Evolutionary conservation across 352 stramenopile genomes (phyloP).

Genomic region (Pythium dissimile): DNA sequence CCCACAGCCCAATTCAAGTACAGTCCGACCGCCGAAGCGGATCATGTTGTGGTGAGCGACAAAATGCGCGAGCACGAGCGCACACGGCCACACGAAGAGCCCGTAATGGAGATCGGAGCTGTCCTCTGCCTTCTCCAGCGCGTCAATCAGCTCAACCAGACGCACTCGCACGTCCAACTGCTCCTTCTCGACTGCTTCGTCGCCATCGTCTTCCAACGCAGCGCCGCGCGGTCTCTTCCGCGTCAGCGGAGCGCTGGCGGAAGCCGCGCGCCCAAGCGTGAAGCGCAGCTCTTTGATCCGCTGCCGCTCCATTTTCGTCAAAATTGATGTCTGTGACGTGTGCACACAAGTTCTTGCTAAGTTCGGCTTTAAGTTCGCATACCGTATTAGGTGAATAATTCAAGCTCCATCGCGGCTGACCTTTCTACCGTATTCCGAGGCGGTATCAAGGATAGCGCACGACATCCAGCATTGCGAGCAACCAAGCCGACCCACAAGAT

Average conservation of each 20-base stretch:
- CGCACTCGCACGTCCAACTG: conserved; percentile 31
- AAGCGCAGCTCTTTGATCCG: conserved; percentile 5
- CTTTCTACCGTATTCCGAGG: too few relatives aligned
- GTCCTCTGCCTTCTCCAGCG: conserved; percentile 34
- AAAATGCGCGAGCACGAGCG: conserved; percentile 47
- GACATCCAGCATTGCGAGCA: too few relatives aligned
- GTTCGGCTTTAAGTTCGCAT: neutral
- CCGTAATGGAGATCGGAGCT: conserved; percentile 50
- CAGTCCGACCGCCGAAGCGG: conserved; percentile 31
- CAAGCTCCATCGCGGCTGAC: too few relatives aligned
- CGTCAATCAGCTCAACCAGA: conserved; percentile 56
- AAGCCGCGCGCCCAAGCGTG: neutral
- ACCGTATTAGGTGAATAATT: neutral
- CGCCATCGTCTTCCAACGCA: neutral
- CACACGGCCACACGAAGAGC: conserved; percentile 66
- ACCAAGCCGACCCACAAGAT: too few relatives aligned
- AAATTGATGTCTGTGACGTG: neutral
- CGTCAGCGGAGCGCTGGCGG: neutral
- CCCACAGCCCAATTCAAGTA: conserved; percentile 65
- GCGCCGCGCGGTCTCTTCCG: neutral
- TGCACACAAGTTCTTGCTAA: neutral
- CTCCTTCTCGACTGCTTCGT: neutral
- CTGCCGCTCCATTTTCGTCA: neutral
- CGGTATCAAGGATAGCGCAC: too few relatives aligned
- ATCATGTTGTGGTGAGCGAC: conserved; percentile 30